These are phyloP conservation scores for Pythium vanterpoolii DNA, from an alignment of 352 stramenopile genomes.

Conservation along the genomic window DNA sequence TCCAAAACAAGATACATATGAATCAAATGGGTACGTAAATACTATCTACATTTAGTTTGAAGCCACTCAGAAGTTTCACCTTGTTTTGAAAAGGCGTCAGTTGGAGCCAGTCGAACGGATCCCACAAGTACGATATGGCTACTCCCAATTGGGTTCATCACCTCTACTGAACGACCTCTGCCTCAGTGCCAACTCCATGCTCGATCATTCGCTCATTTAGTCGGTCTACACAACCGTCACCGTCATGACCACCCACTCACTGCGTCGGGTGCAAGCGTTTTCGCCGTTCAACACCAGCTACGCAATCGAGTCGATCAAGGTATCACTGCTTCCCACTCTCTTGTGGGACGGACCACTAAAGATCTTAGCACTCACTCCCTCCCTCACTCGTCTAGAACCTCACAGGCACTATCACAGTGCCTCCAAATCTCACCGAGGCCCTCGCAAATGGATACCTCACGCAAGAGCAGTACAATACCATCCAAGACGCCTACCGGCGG, in stretches of 20 bases:
- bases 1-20: background rate
- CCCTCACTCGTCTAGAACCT: background rate
- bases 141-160: background rate
- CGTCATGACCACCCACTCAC: background rate
- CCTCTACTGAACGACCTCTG: background rate
- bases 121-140: background rate
- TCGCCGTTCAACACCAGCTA: conserved; percentile 6
- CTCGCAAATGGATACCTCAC: conserved; percentile 9
- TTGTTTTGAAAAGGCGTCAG: background rate
- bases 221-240: background rate
- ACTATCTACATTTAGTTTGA: background rate
- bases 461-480: conserved; percentile 12
- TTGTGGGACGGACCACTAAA: background rate
- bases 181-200: background rate
- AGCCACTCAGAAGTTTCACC: background rate
- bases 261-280: background rate
- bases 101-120: background rate
- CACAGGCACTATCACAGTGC: conserved; percentile 9
- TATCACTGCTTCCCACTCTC: background rate
- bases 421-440: conserved; percentile 4
- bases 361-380: conserved; percentile 1
- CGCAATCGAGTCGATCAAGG: conserved; percentile 12
- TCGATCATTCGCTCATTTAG: background rate
- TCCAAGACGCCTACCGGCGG: conserved; percentile 1
- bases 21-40: background rate